Evolutionary conservation across 2,329 filamentous ascomycete species (phyloP), one percentile per base, ranked within the genome.

Genomic region (Botryotinia calthae): DNA sequence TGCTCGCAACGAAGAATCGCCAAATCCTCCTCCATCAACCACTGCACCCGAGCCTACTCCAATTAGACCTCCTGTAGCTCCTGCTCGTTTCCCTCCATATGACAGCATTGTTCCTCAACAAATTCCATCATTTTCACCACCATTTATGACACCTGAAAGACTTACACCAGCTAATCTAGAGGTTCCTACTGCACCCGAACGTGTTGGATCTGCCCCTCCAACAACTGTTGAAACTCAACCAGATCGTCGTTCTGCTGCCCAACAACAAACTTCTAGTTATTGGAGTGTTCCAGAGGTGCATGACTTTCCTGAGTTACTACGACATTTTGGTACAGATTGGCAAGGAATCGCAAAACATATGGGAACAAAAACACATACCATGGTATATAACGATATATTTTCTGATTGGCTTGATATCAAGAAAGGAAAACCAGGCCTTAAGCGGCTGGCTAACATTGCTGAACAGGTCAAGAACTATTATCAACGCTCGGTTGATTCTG

Each of bases 251-350:
- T 77, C 72, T 64, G 31, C 48, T 31, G 73, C 76, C n/a, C 79
- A 79, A 72, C 89, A 90, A 76, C 89, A 90, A 76, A 89, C 91
- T 22, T 94, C 91, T 1, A 95, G 93, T 81, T 96, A 96, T 81
- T 96, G 93, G 93, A 95, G 93, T 78, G 93, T 95, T 34, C 91
- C 91, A 1, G 93, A 96, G 82, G 87, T 91, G 71, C 91, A 87
- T 64, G 93, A 95, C 78, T 96, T 96, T 81, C 90, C 91, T 51
- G 87, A 86, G 72, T 86, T 94, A 73, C 85, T 96, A 64, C 87
- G 86, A 68, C 87, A 93, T 71, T 95, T 94, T 82, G 93, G 93
- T 73, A 93, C 91, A 25, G 92, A 96, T 80, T 96, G 92, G 88
- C 84, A 84, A 66, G 88, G 87, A 7, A 95, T 95, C 81, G 91